These are phyloP conservation scores for Vitis amurensis DNA, from an alignment of 164 flowering plant species.

Conservation along the genomic window DNA sequence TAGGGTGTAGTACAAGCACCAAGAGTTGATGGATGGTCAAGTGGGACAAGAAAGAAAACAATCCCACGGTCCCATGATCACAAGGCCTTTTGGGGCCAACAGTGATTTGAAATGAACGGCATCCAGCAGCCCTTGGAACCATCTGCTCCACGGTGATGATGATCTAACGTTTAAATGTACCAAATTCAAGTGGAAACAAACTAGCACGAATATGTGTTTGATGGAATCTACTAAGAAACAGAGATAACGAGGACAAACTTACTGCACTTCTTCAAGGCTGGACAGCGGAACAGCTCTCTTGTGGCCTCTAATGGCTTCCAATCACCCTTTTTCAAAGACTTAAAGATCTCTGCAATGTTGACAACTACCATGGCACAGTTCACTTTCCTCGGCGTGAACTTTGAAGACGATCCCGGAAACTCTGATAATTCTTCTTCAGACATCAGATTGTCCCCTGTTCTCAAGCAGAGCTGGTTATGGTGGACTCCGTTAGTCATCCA, in stretches of 20 bases:
- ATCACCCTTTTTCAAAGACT: constrained; percentile 45
- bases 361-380: constrained; percentile 67
- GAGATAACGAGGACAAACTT: constrained; percentile 18
- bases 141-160: no score
- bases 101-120: no score
- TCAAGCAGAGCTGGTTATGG: constrained; percentile 62
- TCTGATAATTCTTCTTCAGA: background rate
- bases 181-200: background rate
- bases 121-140: no score
- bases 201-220: background rate
- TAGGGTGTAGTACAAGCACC: no score
- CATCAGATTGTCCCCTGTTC: constrained; percentile 33
- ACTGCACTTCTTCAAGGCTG: constrained; percentile 59
- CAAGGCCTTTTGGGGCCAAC: no score
- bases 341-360: constrained; percentile 52
- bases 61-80: no score
- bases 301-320: constrained; percentile 51
- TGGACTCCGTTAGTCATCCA: constrained; percentile 71
- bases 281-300: constrained; percentile 48
- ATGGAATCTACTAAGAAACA: background rate
- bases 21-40: no score
- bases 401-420: constrained; percentile 25
- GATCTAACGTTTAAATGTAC: no score
- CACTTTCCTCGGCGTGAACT: constrained; percentile 47
- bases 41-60: no score